phyloP scores from a whole-genome alignment of 805 yeast species.

The Starmerella asiatica region DNA sequence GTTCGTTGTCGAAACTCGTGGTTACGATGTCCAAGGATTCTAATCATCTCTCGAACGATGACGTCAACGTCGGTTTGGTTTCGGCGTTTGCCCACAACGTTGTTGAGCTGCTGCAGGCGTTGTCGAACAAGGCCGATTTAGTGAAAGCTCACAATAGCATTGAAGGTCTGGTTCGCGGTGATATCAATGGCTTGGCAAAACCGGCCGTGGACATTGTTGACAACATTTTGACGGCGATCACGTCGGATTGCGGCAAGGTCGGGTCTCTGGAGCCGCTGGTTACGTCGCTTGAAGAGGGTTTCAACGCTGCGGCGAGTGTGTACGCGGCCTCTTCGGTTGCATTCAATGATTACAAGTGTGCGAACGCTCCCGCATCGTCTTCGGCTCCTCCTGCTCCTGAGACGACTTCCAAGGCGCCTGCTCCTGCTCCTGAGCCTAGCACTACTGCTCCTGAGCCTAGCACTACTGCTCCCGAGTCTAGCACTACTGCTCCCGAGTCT shows the following conservation, averaged over 20 bases:
- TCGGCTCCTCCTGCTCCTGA: background rate
- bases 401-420: background rate
- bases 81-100: conserved; percentile 12
- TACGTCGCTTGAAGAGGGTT: conserved; percentile 1
- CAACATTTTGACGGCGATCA: conserved; percentile 11
- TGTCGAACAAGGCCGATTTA: conserved; percentile 20
- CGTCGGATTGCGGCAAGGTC: conserved; percentile 5
- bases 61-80: conserved; percentile 7
- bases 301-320: conserved; percentile 2
- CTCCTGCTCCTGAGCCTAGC: conserved; percentile 7
- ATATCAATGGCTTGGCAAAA: conserved; percentile 13
- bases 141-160: conserved; percentile 17
- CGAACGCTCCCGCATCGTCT: conserved; percentile 7
- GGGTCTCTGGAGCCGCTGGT: conserved; percentile 1
- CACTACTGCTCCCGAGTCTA: background rate
- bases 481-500: background rate
- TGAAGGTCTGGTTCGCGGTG: conserved; percentile 15
- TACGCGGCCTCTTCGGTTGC: conserved; percentile 6
- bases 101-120: conserved; percentile 13
- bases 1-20: conserved; percentile 12
- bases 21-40: conserved; percentile 8
- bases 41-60: conserved; percentile 8
- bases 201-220: conserved; percentile 17
- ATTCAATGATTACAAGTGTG: too few relatives aligned
- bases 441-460: background rate